Conservation (phyloP, 2,329 filamentous ascomycete genomes). For the Herpotrichia juniperi region DNA sequence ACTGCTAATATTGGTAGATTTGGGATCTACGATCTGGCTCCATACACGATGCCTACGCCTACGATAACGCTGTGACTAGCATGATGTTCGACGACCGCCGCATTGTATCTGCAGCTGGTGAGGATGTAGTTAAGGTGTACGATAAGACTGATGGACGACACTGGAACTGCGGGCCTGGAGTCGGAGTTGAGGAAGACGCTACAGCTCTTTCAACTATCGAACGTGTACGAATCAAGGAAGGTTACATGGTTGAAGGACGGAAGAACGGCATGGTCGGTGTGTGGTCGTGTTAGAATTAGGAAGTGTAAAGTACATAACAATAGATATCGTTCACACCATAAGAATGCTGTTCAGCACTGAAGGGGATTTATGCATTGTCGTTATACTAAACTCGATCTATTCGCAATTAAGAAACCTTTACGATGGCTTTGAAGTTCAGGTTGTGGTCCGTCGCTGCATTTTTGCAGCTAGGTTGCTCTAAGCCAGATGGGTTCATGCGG, state of each 20-base stretch:
- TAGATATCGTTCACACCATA: background rate
- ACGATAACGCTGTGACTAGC: slow-evolving; percentile 87
- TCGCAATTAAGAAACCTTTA: too few species aligned
- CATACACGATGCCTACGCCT: slow-evolving; percentile 94
- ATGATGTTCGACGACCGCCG: slow-evolving; percentile 96
- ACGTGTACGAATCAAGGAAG: slow-evolving; percentile 87
- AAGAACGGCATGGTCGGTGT: slow-evolving; percentile 87
- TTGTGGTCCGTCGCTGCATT: background rate
- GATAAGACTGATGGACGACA: slow-evolving; percentile 95
- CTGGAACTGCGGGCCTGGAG: slow-evolving; percentile 93
- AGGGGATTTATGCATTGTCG: too few species aligned
- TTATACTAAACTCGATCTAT: background rate
- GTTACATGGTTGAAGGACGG: slow-evolving; percentile 90
- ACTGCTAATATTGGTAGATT: slow-evolving; percentile 66
- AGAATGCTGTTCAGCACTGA: too few species aligned
- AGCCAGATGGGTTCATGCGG: slow-evolving; percentile 22
- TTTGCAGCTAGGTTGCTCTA: slow-evolving; percentile 10
- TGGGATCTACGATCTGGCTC: slow-evolving; percentile 97
- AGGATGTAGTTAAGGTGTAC: slow-evolving; percentile 96
- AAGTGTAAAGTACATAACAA: slow-evolving; percentile 15
- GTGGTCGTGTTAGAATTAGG: slow-evolving; percentile 61
- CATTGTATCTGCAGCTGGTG: slow-evolving; percentile 88
- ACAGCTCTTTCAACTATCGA: slow-evolving; percentile 68
- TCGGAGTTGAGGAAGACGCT: slow-evolving; percentile 66
- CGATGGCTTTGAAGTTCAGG: background rate